Evolutionary conservation across 345 rosid genomes (phyloP).

Genomic region (Litchi chinensis): DNA sequence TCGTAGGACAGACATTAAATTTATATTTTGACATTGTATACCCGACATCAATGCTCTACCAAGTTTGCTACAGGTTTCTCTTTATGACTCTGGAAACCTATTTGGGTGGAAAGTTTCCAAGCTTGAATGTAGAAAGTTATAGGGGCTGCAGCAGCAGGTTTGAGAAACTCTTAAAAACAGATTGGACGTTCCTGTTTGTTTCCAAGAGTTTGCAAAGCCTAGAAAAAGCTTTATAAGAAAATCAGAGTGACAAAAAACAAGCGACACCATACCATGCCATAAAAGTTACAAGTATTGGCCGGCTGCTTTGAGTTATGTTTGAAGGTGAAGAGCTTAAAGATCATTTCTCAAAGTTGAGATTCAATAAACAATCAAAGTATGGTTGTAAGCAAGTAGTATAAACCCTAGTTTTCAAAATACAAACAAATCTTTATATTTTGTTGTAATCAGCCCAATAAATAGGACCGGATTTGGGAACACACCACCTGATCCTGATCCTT

Average conservation of each 20-base stretch:
- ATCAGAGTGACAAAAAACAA: not conserved
- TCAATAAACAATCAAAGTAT: too few relatives aligned
- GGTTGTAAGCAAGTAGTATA: not conserved
- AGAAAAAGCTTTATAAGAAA: not conserved
- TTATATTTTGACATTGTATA: not conserved
- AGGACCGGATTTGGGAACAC: not conserved
- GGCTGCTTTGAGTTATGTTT: not conserved
- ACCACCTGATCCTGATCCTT: not conserved
- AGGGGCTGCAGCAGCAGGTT: not conserved
- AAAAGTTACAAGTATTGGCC: not conserved
- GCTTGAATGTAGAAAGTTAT: not conserved
- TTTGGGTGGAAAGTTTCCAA: not conserved
- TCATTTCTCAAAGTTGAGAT: not conserved
- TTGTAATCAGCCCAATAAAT: not conserved
- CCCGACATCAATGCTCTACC: not conserved
- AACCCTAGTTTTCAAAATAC: not conserved
- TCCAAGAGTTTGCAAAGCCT: not conserved
- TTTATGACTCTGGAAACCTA: not conserved
- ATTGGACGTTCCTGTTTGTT: not conserved
- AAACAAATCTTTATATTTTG: too few relatives aligned
- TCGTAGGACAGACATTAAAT: not conserved
- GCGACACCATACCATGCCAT: not conserved
- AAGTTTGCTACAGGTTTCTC: not conserved
- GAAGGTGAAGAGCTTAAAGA: not conserved
- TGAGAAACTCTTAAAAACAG: not conserved